phyloP scores from a whole-genome alignment of 495 filamentous ascomycete genomes.

The Neurospora sp. region DNA sequence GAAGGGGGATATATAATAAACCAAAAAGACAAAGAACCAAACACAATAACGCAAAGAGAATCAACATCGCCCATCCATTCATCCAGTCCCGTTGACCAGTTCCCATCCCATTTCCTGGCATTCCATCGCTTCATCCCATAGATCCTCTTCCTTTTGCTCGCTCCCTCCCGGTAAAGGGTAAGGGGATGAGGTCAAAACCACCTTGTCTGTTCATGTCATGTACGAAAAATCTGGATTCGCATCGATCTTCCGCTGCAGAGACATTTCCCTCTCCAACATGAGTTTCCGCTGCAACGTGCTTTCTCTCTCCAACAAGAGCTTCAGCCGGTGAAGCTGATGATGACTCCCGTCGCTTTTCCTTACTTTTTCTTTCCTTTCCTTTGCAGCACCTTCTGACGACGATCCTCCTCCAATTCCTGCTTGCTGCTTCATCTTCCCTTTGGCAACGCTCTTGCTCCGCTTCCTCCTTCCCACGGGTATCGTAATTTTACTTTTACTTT shows the following conservation, averaged over 20 bases:
- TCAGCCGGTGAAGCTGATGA: neutral
- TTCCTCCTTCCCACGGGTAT: neutral
- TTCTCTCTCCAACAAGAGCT: neutral
- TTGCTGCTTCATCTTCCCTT: neutral
- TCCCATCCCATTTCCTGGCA: neutral
- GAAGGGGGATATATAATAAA: conserved; percentile 7
- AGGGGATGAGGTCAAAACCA: neutral
- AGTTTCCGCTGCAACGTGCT: neutral
- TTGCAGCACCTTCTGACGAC: neutral
- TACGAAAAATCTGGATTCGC: neutral
- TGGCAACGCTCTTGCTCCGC: neutral
- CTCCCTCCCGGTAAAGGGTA: neutral
- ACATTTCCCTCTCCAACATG: neutral
- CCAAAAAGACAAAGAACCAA: neutral
- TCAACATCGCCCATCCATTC: neutral
- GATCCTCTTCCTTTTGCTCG: neutral
- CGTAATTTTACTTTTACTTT: neutral
- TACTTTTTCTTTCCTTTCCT: neutral
- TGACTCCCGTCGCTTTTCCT: neutral
- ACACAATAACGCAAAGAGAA: conserved; percentile 3
- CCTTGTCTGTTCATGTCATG: neutral
- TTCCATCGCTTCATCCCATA: neutral
- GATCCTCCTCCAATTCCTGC: neutral
- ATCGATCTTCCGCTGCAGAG: neutral
- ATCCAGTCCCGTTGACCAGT: neutral